Evolutionary conservation across 225 moss, liverwort and hornwort species (phyloP).

Genomic region (Physcomitrellopsis africana): DNA sequence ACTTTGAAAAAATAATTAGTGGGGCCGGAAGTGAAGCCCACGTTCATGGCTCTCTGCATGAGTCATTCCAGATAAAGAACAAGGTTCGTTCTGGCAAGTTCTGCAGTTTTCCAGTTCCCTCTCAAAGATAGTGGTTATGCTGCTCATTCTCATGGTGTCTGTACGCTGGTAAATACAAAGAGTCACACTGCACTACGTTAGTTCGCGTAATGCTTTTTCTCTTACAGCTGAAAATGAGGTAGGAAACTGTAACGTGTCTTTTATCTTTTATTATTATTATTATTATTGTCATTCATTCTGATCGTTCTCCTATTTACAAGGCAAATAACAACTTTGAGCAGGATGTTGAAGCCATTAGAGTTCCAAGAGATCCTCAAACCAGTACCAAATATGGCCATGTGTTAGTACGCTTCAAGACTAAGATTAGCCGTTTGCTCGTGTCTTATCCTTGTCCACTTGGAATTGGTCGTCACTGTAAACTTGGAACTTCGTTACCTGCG

Average conservation of each 20-base stretch:
- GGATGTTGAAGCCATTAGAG: slow-evolving; percentile 81
- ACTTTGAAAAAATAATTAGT: slow-evolving; percentile 69
- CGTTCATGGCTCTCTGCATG: slow-evolving; percentile 37
- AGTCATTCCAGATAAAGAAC: slow-evolving; percentile 40
- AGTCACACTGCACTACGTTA: too few species aligned
- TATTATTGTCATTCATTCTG: not conserved
- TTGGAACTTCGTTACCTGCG: not conserved
- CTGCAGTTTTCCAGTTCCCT: slow-evolving; percentile 11
- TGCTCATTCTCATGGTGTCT: not conserved
- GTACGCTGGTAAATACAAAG: too few species aligned
- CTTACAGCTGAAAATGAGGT: not conserved
- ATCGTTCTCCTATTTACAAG: not conserved
- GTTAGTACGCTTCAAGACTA: slow-evolving; percentile 87
- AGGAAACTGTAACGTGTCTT: not conserved
- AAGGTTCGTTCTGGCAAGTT: slow-evolving; percentile 41
- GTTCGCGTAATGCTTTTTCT: not conserved
- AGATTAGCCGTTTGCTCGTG: slow-evolving; percentile 45
- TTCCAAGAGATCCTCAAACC: slow-evolving; percentile 88
- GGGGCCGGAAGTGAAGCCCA: slow-evolving; percentile 34
- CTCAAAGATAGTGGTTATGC: not conserved
- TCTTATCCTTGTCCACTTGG: not conserved
- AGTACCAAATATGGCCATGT: slow-evolving; percentile 92
- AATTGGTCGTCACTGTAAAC: not conserved
- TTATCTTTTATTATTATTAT: not conserved
- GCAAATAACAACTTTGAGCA: slow-evolving; percentile 63